Conservation (phyloP, 139 green algal species). For the Gonium pectorale region DNA sequence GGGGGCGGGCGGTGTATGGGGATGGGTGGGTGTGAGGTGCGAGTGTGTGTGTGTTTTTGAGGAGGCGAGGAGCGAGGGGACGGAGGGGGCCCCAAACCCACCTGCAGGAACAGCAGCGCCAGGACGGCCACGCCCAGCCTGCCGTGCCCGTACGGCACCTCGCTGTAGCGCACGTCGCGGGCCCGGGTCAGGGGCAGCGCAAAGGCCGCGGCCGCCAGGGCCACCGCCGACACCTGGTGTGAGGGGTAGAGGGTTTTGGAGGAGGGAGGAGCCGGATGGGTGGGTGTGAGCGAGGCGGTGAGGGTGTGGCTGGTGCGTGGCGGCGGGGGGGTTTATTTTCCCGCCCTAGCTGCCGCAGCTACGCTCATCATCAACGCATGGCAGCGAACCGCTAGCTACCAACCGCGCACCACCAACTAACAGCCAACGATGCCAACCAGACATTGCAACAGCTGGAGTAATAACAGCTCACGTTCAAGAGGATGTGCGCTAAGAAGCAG, state of each 20-base stretch:
- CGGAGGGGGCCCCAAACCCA: neutral
- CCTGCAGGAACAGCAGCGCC: conserved; percentile 35
- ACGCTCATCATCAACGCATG: too few species aligned
- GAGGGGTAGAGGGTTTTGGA: neutral
- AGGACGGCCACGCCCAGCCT: conserved; percentile 32
- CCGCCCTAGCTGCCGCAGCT: too few species aligned
- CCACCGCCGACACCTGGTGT: neutral
- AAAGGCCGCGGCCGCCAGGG: neutral
- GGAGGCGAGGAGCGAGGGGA: neutral
- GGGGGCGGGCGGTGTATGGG: neutral
- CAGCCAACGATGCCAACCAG: too few species aligned
- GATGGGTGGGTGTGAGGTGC: neutral
- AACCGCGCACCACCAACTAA: too few species aligned
- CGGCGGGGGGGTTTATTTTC: neutral
- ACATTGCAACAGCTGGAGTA: too few species aligned
- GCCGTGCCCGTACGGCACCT: conserved; percentile 8
- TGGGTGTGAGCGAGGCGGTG: neutral
- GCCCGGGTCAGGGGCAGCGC: neutral
- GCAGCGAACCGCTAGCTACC: neutral
- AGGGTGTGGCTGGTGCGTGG: neutral
- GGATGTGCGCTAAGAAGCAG: neutral
- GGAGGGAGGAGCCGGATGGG: neutral
- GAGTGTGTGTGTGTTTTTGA: neutral
- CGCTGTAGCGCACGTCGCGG: neutral
- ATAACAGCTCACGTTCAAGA: conserved; percentile 14